phyloP scores from a whole-genome alignment of 129 eudicot genomes.

The Gnaphalium uliginosum region DNA sequence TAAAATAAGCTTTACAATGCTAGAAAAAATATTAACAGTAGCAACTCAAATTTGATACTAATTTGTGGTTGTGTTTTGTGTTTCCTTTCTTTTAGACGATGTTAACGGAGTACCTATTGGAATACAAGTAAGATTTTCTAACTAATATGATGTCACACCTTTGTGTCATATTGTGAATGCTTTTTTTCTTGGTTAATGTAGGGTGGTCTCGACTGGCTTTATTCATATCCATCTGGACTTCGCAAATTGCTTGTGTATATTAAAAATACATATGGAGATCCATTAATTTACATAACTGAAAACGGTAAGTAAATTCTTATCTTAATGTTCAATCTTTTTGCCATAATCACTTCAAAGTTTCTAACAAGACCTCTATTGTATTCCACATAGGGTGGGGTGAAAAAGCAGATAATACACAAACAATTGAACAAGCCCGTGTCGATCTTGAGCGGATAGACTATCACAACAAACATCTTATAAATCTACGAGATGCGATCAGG shows the following conservation, averaged over 20 bases:
- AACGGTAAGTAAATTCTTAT: slow-evolving; percentile 33
- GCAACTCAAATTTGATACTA: slow-evolving; percentile 10
- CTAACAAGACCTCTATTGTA: slow-evolving; percentile 9
- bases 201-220: slow-evolving; percentile 37
- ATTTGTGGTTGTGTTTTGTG: neutral
- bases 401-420: slow-evolving; percentile 13
- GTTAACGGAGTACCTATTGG: slow-evolving; percentile 19
- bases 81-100: slow-evolving; percentile 2
- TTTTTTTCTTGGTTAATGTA: slow-evolving; percentile 15
- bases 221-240: slow-evolving; percentile 38
- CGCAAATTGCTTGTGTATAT: slow-evolving; percentile 28
- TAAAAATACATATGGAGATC: slow-evolving; percentile 34
- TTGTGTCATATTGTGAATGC: neutral
- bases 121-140: slow-evolving; percentile 3
- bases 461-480: slow-evolving; percentile 25
- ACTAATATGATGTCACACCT: neutral
- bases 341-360: neutral
- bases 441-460: slow-evolving; percentile 33
- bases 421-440: slow-evolving; percentile 33
- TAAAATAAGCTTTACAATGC: neutral
- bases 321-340: neutral
- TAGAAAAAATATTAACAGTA: neutral
- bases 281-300: slow-evolving; percentile 44
- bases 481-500: slow-evolving; percentile 34
- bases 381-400: slow-evolving; percentile 28